These are phyloP conservation scores for Anacardium occidentale DNA, from an alignment of 345 rosid species.

Conservation along the genomic window DNA sequence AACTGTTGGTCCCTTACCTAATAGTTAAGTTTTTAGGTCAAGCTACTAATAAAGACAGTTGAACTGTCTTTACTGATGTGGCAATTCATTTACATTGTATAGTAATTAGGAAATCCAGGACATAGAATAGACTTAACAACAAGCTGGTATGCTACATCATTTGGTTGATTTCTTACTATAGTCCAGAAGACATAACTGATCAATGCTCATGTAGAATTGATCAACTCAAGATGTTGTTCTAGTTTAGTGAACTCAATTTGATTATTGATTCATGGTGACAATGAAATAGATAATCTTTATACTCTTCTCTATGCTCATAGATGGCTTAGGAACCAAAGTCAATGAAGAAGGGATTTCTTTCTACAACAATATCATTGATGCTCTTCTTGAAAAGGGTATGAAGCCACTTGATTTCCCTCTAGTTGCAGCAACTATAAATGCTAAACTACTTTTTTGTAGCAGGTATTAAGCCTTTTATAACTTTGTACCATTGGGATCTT, in stretches of 20 bases:
- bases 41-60: neutral
- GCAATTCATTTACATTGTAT: neutral
- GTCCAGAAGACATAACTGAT: neutral
- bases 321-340: constrained; percentile 66
- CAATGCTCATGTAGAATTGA: neutral
- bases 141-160: neutral
- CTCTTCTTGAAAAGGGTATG: constrained; percentile 71
- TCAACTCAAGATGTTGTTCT: neutral
- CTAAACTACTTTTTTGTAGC: constrained; percentile 20
- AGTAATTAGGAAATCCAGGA: neutral
- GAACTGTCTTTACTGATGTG: neutral
- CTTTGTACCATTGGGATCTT: constrained; percentile 93
- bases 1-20: too few relatives aligned
- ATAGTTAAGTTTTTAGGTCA: too few relatives aligned
- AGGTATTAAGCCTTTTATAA: constrained; percentile 71
- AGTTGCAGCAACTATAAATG: constrained; percentile 11
- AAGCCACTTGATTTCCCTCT: constrained; percentile 21
- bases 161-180: neutral
- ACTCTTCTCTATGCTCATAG: constrained; percentile 29
- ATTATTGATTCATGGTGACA: neutral
- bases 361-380: constrained; percentile 60
- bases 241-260: neutral
- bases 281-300: neutral
- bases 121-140: neutral
- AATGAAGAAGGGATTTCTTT: constrained; percentile 60